These are phyloP conservation scores for Penicillium palitans DNA, from an alignment of 2,329 filamentous ascomycete genomes.

Conservation along the genomic window DNA sequence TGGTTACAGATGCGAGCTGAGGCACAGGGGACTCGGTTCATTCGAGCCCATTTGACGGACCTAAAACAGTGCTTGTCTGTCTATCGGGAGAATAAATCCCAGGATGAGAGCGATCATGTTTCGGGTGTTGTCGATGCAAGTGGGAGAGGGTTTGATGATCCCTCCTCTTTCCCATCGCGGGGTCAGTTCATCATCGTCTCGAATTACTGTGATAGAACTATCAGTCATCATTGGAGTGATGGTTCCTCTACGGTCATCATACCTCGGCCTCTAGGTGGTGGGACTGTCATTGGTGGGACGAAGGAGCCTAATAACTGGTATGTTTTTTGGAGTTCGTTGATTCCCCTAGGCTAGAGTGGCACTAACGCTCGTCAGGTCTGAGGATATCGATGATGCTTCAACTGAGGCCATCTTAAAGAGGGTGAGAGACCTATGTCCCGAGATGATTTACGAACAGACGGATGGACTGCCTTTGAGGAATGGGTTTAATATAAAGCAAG, in stretches of 20 bases:
- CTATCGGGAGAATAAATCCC: neutral
- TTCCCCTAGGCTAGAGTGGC: neutral
- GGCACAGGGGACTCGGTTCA: conserved; percentile 2
- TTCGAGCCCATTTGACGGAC: neutral
- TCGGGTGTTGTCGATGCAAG: conserved; percentile 6
- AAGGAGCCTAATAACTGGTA: conserved; percentile 14
- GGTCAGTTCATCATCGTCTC: conserved; percentile 14
- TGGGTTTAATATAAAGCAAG: conserved; percentile 8
- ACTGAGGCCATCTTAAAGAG: neutral
- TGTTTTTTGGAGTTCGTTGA: neutral
- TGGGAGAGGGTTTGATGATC: conserved; percentile 9
- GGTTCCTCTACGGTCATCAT: conserved; percentile 6
- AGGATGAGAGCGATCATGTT: neutral
- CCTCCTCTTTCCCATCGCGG: conserved; percentile 6
- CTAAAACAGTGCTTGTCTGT: neutral
- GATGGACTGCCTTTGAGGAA: neutral
- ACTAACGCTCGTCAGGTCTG: neutral
- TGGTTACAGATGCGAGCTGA: conserved; percentile 9
- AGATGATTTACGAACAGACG: neutral
- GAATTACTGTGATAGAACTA: conserved; percentile 10
- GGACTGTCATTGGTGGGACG: conserved; percentile 12
- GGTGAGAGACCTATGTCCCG: neutral
- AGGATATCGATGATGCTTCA: neutral
- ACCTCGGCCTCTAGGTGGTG: conserved; percentile 11
- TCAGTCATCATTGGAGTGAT: conserved; percentile 15